phyloP scores from a whole-genome alignment of 2,329 filamentous ascomycete genomes.

The Lasiodiplodia hormozganensis region DNA sequence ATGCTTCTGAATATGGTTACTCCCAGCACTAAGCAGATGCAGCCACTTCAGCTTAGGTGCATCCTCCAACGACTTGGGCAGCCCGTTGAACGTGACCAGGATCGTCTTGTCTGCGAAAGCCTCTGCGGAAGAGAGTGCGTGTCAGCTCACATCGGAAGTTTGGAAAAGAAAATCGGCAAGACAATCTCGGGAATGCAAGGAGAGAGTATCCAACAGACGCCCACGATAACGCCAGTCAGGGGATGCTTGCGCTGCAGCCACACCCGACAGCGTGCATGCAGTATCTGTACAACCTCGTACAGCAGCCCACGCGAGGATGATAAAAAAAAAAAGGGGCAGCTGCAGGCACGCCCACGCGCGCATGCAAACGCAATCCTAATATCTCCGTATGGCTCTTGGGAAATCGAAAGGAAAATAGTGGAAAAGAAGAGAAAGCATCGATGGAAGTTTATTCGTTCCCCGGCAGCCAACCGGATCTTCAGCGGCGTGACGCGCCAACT shows the following conservation, averaged over 20 bases:
- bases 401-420: too few species aligned
- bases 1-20: constrained; percentile 60
- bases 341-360: background rate
- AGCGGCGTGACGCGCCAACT: too few species aligned
- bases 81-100: constrained; percentile 55
- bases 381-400: background rate
- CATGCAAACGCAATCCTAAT: background rate
- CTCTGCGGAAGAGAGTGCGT: constrained; percentile 35
- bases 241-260: constrained; percentile 14
- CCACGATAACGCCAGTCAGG: background rate
- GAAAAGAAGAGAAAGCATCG: too few species aligned
- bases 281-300: constrained; percentile 12
- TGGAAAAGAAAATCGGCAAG: background rate
- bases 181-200: background rate
- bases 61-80: constrained; percentile 48
- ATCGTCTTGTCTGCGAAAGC: constrained; percentile 53
- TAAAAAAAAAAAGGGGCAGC: background rate
- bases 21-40: constrained; percentile 65
- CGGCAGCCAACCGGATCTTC: background rate
- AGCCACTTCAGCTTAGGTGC: constrained; percentile 56
- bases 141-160: background rate
- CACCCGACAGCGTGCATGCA: constrained; percentile 7
- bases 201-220: background rate
- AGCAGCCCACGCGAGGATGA: background rate
- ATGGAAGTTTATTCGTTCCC: too few species aligned